These are phyloP conservation scores for Ustilago vetiveriae DNA, from an alignment of 1,284 basidiomycete species.

Conservation along the genomic window DNA sequence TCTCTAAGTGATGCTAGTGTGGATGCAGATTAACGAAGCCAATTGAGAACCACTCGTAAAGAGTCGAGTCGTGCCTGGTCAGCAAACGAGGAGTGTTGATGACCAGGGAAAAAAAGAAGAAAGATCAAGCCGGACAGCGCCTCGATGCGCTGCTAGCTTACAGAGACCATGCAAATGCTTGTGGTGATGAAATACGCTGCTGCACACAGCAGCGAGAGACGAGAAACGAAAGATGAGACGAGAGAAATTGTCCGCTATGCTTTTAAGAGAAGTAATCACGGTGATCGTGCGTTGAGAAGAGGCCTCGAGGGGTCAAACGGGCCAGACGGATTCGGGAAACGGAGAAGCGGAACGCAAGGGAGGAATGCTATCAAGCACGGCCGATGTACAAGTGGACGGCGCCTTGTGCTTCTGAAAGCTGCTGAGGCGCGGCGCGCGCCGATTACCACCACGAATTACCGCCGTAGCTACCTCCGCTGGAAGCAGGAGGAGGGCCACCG, in stretches of 20 bases:
- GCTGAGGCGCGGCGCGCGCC: background rate
- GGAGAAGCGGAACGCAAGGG: background rate
- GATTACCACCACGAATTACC: conserved; percentile 49
- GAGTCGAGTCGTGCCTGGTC: conserved; percentile 22
- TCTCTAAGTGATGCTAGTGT: conserved; percentile 47
- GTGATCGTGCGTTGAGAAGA: conserved; percentile 32
- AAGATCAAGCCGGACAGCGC: conserved; percentile 19
- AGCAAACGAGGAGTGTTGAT: background rate
- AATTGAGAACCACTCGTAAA: conserved; percentile 41
- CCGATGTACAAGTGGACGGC: too few relatives aligned
- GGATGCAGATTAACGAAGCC: conserved; percentile 46
- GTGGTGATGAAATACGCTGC: conserved; percentile 1
- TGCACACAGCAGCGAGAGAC: background rate
- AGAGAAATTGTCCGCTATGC: conserved; percentile 47
- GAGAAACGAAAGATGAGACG: conserved; percentile 7
- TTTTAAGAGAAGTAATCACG: conserved; percentile 16
- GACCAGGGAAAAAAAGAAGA: conserved; percentile 7
- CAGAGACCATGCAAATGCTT: conserved; percentile 37
- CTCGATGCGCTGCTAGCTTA: conserved; percentile 20
- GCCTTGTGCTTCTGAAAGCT: too few relatives aligned
- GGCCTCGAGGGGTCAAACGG: conserved; percentile 10
- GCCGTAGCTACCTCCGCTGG: conserved; percentile 51
- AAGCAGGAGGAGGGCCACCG: conserved; percentile 51
- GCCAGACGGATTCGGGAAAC: background rate
- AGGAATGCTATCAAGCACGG: too few relatives aligned